Evolutionary conservation across 768 basidiomycete genomes (phyloP), one percentile per base, ranked within the genome.

Genomic region (Lentinula aciculospora): DNA sequence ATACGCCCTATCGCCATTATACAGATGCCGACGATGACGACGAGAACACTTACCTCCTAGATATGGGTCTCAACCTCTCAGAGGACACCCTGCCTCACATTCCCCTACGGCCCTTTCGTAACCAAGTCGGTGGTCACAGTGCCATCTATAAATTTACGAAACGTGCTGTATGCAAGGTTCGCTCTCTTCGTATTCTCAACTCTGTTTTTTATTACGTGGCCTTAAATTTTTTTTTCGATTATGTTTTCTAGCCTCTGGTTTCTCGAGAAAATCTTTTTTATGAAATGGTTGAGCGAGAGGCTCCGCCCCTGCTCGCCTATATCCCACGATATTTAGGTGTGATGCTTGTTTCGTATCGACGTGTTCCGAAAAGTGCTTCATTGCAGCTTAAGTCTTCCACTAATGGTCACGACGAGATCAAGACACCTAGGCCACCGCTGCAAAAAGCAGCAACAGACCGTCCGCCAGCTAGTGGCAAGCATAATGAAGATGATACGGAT

Each of bases 321-420:
- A 97, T 98, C 59, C 97, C 97, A n/a, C 88, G 95, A 44, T 99
- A 99, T 71, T 79, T 99, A 15, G 97, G 97, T 23, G 97, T 99
- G 56, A 97, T 99, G 94, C 81, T 98, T 40, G 96, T 99, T 65
- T 96, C 89, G 53, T 98, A 98, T 68, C 85, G 97, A 25, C 83
- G 88, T 13, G 89, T 93, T 39, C 73, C 80, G 13, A 85, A 79
- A 65, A 65, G 32, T 23, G 25, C 32, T 9, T 63, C 65, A 54
- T 61, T 67, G 31, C 65, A 15, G 39, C 59, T 67, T 25, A 66
- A 13, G 29, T 57, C 59, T n/a, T 32, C 32, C 10, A n/a, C 31
- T 6, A 6, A 39, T 39, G 37, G 37, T 39, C 59, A 28, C 32
- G 29, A 25, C 17, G 57, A 58, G 15, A 2, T 40, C 12, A 31